Evolutionary conservation across 306 rosid species (phyloP).

Genomic region (Castanospermum australe): DNA sequence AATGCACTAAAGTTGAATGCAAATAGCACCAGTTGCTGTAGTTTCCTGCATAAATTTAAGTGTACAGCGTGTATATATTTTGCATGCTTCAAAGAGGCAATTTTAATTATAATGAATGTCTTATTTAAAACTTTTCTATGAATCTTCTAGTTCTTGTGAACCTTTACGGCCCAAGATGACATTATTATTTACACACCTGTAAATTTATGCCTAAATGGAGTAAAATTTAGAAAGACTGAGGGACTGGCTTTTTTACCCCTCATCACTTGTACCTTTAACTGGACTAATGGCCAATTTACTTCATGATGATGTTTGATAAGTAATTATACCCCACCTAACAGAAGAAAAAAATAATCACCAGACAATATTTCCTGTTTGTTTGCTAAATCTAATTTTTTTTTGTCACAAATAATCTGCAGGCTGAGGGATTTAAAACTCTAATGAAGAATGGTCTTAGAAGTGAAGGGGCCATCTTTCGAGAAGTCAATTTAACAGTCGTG

Average conservation of each 20-base stretch:
- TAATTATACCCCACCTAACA: background rate
- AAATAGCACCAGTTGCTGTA: background rate
- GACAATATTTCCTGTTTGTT: background rate
- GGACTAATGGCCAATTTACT: background rate
- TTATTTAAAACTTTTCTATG: background rate
- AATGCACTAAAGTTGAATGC: background rate
- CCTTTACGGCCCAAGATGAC: background rate
- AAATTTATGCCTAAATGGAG: background rate
- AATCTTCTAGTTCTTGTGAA: background rate
- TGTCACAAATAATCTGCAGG: conserved; percentile 36
- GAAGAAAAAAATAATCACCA: background rate
- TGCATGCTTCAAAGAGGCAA: background rate
- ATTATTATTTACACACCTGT: background rate
- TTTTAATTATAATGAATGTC: background rate
- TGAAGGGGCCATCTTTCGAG: conserved; percentile 12
- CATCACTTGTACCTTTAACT: background rate
- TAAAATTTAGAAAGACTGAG: background rate
- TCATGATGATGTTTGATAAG: background rate
- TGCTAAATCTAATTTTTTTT: background rate
- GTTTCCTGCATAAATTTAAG: background rate
- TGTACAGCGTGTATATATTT: background rate
- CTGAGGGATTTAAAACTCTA: conserved; percentile 41
- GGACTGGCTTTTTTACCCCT: background rate
- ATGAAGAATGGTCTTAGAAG: conserved; percentile 26
- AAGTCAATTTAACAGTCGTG: conserved; percentile 24